Evolutionary conservation across 2,329 filamentous ascomycete species (phyloP).

Genomic region (Aureobasidium lini): DNA sequence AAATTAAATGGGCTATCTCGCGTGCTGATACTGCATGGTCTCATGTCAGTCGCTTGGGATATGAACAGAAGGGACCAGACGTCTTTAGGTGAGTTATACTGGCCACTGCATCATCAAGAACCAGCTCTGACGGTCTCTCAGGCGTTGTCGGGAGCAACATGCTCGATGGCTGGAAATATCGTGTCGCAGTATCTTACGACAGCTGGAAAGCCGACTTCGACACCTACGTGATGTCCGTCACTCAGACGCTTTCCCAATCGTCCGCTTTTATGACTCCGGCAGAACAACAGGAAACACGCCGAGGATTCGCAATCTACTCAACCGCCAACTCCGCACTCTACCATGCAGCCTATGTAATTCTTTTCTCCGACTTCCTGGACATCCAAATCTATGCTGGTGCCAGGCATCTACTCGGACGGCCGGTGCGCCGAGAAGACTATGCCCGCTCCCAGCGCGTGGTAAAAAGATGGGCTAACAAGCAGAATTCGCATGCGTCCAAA

Average conservation of each 20-base stretch:
- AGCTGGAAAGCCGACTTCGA: slow-evolving; percentile 54
- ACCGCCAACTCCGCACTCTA: slow-evolving; percentile 50
- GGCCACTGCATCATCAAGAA: background rate
- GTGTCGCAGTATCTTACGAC: slow-evolving; percentile 48
- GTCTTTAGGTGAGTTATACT: slow-evolving; percentile 40
- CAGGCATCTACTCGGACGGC: slow-evolving; percentile 50
- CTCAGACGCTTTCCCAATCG: slow-evolving; percentile 17
- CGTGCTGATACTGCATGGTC: slow-evolving; percentile 50
- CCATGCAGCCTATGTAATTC: slow-evolving; percentile 49
- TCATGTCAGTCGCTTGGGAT: slow-evolving; percentile 58
- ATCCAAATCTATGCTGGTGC: slow-evolving; percentile 56
- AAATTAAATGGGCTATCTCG: slow-evolving; percentile 46
- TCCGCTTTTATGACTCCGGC: slow-evolving; percentile 24
- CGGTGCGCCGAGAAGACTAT: slow-evolving; percentile 45
- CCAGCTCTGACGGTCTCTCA: slow-evolving; percentile 12
- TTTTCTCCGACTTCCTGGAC: slow-evolving; percentile 53
- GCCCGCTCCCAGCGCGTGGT: slow-evolving; percentile 43
- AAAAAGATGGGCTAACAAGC: slow-evolving; percentile 42
- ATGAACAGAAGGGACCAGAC: slow-evolving; percentile 57
- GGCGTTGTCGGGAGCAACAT: slow-evolving; percentile 27
- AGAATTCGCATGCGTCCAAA: slow-evolving; percentile 30
- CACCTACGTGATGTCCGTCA: slow-evolving; percentile 38
- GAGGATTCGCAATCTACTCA: slow-evolving; percentile 42
- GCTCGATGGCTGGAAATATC: slow-evolving; percentile 43
- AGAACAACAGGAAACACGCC: slow-evolving; percentile 17